phyloP scores from a whole-genome alignment of 73 alveolate species.

The Urostyla sp. region DNA sequence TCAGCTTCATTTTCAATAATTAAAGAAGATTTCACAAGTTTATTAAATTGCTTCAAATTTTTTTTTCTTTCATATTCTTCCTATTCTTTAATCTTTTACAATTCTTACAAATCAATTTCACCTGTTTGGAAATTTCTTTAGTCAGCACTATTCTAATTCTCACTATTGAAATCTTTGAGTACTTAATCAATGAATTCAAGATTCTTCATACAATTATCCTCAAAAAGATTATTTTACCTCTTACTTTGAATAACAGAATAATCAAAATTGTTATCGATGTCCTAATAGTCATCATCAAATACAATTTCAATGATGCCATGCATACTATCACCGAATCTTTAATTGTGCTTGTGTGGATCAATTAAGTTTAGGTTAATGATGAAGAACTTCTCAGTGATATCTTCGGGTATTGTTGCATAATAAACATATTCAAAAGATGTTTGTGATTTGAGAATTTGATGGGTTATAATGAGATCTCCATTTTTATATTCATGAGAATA shows the following conservation, averaged over 20 bases:
- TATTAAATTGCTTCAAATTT: background rate
- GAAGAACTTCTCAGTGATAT: background rate
- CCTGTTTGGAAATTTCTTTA: too few relatives aligned
- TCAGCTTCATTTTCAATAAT: conserved; percentile 1
- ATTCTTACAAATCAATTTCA: too few relatives aligned
- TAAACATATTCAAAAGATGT: background rate
- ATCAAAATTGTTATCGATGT: too few relatives aligned
- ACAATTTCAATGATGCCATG: background rate
- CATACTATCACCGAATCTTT: conserved; percentile 9
- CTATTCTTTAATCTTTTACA: too few relatives aligned
- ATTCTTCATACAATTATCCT: too few relatives aligned
- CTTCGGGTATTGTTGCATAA: background rate
- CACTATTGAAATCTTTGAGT: too few relatives aligned
- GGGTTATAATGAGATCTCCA: background rate
- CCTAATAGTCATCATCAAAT: too few relatives aligned
- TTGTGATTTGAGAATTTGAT: background rate
- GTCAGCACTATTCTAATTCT: too few relatives aligned
- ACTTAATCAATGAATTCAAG: too few relatives aligned
- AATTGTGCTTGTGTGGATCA: background rate
- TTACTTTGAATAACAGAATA: too few relatives aligned
- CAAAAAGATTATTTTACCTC: too few relatives aligned
- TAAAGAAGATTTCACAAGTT: background rate
- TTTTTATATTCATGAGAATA: background rate
- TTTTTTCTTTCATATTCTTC: background rate
- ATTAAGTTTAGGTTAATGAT: background rate